Evolutionary conservation across 2,329 filamentous ascomycete genomes (phyloP).

Genomic region (Fusarium mundagurra): DNA sequence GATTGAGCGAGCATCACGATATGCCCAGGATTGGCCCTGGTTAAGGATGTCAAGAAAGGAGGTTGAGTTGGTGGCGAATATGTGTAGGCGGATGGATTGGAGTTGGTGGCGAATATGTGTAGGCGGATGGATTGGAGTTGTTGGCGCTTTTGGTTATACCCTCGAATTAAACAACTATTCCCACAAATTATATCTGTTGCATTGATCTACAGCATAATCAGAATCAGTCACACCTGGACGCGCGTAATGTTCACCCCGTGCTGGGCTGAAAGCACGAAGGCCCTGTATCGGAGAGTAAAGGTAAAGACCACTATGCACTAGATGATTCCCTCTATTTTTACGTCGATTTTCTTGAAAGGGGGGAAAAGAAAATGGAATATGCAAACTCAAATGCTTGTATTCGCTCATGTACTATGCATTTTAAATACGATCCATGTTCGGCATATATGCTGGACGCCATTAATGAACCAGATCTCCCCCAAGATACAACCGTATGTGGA

Average conservation of each 20-base stretch:
- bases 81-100: slow-evolving; percentile 6
- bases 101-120: slow-evolving; percentile 24
- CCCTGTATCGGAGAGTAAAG: background rate
- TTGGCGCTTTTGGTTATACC: slow-evolving; percentile 41
- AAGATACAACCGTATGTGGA: slow-evolving; percentile 24
- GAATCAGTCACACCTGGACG: background rate
- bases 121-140: slow-evolving; percentile 32
- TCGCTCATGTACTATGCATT: slow-evolving; percentile 35
- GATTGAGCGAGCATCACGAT: slow-evolving; percentile 95
- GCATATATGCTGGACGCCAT: slow-evolving; percentile 35
- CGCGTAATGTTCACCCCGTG: background rate
- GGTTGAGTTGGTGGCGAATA: background rate
- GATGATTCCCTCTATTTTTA: background rate
- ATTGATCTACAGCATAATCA: background rate
- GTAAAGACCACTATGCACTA: background rate
- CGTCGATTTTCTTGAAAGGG: background rate
- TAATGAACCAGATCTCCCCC: slow-evolving; percentile 28
- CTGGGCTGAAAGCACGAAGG: background rate
- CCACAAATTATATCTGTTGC: background rate
- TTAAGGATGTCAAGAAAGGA: slow-evolving; percentile 43
- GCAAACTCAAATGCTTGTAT: slow-evolving; percentile 25
- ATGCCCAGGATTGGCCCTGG: slow-evolving; percentile 80
- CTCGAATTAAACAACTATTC: slow-evolving; percentile 6
- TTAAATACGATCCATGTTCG: slow-evolving; percentile 29
- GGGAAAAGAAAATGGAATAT: background rate